Conservation (phyloP, 805 yeast genomes). For the Lipomyces lipofer region DNA sequence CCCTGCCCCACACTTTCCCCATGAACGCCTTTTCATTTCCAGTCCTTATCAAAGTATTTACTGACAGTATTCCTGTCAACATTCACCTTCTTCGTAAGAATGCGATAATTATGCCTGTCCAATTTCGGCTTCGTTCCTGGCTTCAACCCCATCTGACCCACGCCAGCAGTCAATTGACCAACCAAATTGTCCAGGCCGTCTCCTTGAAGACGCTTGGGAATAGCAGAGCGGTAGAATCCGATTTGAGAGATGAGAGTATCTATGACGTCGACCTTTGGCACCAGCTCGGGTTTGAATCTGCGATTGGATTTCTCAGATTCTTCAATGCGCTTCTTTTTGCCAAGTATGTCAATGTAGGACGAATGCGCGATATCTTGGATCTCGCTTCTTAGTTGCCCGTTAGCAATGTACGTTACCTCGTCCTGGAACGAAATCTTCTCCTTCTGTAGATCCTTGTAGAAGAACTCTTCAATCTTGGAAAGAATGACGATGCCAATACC, state of each 20-base stretch:
- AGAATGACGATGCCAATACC: slow-evolving; percentile 70
- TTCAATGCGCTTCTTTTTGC: neutral
- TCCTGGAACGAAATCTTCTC: slow-evolving; percentile 5
- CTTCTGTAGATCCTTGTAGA: slow-evolving; percentile 50
- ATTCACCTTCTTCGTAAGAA: too few relatives aligned
- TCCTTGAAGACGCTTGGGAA: neutral
- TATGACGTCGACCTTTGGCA: neutral
- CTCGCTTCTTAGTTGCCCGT: neutral
- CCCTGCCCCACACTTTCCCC: too few relatives aligned
- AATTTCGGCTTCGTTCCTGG: slow-evolving; percentile 1
- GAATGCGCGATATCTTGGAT: slow-evolving; percentile 6
- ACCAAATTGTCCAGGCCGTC: neutral
- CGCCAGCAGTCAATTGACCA: neutral
- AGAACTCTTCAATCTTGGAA: slow-evolving; percentile 58
- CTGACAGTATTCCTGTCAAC: too few relatives aligned
- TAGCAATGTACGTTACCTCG: slow-evolving; percentile 13
- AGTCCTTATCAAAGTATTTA: too few relatives aligned
- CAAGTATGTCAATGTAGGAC: too few relatives aligned
- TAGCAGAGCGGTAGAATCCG: neutral
- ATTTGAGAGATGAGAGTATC: neutral
- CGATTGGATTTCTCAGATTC: neutral
- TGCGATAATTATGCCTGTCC: neutral
- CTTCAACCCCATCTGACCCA: neutral
- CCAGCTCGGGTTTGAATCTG: neutral
- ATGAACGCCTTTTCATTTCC: too few relatives aligned